phyloP scores from a whole-genome alignment of 768 basidiomycete species.

The Serendipita sp. region DNA sequence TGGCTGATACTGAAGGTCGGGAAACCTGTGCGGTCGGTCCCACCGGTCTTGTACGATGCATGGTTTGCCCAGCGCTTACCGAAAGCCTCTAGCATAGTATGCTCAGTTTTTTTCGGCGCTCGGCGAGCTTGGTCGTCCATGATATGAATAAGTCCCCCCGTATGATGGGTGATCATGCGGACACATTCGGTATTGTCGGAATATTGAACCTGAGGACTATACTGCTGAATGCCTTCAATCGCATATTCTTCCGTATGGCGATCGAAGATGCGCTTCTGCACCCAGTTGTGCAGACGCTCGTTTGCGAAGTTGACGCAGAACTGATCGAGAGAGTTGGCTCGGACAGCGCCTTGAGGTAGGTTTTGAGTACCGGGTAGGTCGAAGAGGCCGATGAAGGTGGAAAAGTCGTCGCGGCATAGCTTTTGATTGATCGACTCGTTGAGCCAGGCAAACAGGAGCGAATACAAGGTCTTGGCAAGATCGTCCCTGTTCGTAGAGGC shows the following conservation, averaged over 20 bases:
- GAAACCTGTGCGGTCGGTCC: constrained; percentile 57
- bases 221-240: constrained; percentile 58
- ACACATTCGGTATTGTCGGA: constrained; percentile 88
- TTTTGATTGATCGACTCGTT: constrained; percentile 94
- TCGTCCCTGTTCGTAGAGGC: constrained; percentile 89
- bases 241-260: constrained; percentile 68
- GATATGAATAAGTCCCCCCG: constrained; percentile 88
- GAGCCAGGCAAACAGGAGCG: constrained; percentile 88
- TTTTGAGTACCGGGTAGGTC: constrained; percentile 92
- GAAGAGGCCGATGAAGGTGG: constrained; percentile 82
- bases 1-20: constrained; percentile 86
- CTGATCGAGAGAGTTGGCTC: constrained; percentile 87
- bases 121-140: constrained; percentile 92
- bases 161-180: constrained; percentile 66
- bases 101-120: constrained; percentile 78
- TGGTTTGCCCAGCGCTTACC: constrained; percentile 91
- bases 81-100: constrained; percentile 90
- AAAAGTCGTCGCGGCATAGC: constrained; percentile 84
- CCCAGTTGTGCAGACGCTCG: constrained; percentile 75
- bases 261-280: constrained; percentile 69
- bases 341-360: constrained; percentile 42
- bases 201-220: constrained; percentile 57
- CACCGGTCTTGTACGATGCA: constrained; percentile 73
- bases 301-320: constrained; percentile 95
- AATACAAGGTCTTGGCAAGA: constrained; percentile 84